These are phyloP conservation scores for Leptodermis oblonga DNA, from an alignment of 257 asterid genomes.

Conservation along the genomic window DNA sequence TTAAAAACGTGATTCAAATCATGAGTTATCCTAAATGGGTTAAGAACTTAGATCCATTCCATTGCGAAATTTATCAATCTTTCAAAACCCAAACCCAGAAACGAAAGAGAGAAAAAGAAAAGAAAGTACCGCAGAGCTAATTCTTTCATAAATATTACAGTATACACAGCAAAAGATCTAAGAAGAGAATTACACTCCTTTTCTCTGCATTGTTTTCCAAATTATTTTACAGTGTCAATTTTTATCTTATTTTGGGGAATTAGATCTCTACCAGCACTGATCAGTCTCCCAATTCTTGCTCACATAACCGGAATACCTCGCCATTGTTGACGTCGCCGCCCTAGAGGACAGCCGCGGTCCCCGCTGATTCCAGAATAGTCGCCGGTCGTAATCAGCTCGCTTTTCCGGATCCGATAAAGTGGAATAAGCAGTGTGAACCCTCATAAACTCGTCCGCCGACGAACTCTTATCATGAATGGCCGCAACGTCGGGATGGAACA, in stretches of 20 bases:
- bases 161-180: neutral
- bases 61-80: too few species aligned
- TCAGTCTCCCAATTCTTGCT: constrained; percentile 47
- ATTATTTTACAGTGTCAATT: neutral
- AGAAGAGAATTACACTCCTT: neutral
- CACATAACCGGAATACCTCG: constrained; percentile 20
- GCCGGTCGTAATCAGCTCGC: constrained; percentile 33
- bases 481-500: constrained; percentile 35
- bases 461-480: constrained; percentile 18
- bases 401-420: constrained; percentile 40
- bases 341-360: neutral
- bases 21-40: too few species aligned
- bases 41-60: too few species aligned
- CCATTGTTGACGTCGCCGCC: neutral
- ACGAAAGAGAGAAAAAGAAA: too few species aligned
- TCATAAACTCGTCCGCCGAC: constrained; percentile 33
- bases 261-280: constrained; percentile 41
- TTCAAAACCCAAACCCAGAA: too few species aligned
- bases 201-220: neutral
- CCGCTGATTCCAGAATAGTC: constrained; percentile 14
- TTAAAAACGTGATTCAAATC: too few species aligned
- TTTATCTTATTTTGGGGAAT: neutral
- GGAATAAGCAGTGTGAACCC: constrained; percentile 38
- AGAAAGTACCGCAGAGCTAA: too few species aligned
- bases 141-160: too few species aligned